phyloP scores from a whole-genome alignment of 2,329 filamentous ascomycete species.

The Paracoccidioides brasiliensis region DNA sequence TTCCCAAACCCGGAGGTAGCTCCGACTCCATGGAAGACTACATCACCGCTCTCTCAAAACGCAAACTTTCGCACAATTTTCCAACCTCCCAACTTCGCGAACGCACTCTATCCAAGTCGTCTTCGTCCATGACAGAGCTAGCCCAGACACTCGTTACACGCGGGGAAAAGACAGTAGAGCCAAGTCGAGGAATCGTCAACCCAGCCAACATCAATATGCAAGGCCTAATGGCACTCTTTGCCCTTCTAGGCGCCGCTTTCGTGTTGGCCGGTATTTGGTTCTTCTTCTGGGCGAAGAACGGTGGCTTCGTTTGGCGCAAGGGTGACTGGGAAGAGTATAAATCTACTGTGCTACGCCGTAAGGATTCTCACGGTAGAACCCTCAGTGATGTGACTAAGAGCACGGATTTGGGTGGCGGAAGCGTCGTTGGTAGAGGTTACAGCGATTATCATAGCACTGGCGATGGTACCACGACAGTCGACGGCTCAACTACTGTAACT shows the following conservation, averaged over 20 bases:
- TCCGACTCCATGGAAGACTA: not conserved
- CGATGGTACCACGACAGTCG: constrained; percentile 31
- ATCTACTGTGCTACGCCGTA: constrained; percentile 75
- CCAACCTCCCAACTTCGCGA: not conserved
- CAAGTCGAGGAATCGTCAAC: constrained; percentile 28
- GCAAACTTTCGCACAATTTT: not conserved
- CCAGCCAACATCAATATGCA: constrained; percentile 35
- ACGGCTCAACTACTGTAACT: constrained; percentile 35
- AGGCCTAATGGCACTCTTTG: constrained; percentile 75
- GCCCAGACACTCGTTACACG: not conserved
- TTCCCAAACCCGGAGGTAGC: not conserved
- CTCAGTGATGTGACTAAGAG: constrained; percentile 69
- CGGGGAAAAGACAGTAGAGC: constrained; percentile 1
- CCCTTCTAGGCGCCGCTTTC: constrained; percentile 64
- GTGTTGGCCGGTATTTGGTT: constrained; percentile 78
- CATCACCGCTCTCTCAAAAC: not conserved
- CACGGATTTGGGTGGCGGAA: constrained; percentile 77
- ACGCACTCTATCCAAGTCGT: not conserved
- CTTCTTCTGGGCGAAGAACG: constrained; percentile 97
- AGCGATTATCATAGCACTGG: constrained; percentile 50
- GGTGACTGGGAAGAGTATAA: constrained; percentile 98
- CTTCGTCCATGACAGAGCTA: too few relatives aligned
- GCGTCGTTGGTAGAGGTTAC: constrained; percentile 49
- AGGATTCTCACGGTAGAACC: constrained; percentile 77
- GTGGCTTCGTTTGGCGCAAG: constrained; percentile 75